Evolutionary conservation across 371 early-diverging fungal genomes (phyloP), one percentile per base, ranked within the genome.

Genomic region (Apophysomyces sp.): DNA sequence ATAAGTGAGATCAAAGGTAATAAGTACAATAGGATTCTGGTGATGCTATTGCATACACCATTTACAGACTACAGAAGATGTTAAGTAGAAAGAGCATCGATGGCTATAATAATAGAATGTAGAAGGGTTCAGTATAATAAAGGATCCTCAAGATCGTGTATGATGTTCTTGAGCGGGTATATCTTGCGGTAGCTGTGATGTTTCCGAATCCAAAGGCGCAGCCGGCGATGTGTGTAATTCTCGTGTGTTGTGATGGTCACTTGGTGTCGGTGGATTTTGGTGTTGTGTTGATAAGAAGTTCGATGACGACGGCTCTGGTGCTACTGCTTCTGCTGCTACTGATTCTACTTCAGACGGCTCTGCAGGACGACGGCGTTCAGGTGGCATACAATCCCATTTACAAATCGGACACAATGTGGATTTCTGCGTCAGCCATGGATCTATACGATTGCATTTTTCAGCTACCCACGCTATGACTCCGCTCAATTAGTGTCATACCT

Each of bases 381-480:
- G n/a, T 9, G 76, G 76, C 21, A 69, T 40, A 34, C 76, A 76
- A 56, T 76, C 72, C 65, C 65, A 69, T 56, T 76, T 76, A 52
- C 76, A 76, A 15, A 76, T 72, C 9, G 76, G 76, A 37, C 76
- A 76, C 40, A 65, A 26, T 12, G 72, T 65, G 15, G 76, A 72
- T 32, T 72, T 72, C 34, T 72, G 69, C 1, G 72, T 69, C 6
- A 76, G 57, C 76, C 76, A 75, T 31, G 72, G 75, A 57, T 75
- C 75, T 67, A 53, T n/a, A 32, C 34, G 34, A n/a, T n/a, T n/a
- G n/a, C n/a, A n/a, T n/a, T n/a, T n/a, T n/a, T n/a, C n/a, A n/a
- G n/a, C n/a, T n/a, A n/a, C n/a, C n/a, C n/a, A n/a, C n/a, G 4
- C 34, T 8, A 34, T 34, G 34, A 34, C 13, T 2, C 34, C n/a